These are phyloP conservation scores for Barbarea vulgaris DNA, from an alignment of 345 rosid genomes.

Conservation along the genomic window DNA sequence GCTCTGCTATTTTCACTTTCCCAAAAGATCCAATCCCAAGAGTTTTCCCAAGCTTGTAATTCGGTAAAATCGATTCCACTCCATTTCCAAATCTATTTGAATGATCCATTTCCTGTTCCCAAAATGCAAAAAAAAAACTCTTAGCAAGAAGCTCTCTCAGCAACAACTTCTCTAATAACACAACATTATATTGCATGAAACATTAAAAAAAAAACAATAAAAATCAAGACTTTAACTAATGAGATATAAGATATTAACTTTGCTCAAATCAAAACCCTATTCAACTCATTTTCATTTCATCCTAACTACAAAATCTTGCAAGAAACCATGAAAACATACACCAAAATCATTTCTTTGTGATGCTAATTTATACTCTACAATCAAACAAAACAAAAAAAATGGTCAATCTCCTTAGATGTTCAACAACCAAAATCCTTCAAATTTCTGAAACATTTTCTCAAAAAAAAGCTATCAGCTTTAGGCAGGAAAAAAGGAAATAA, in stretches of 20 bases:
- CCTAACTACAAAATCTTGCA: neutral
- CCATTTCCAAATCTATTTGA: conserved; percentile 54
- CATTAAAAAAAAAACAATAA: neutral
- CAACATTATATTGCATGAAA: neutral
- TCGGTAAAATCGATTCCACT: conserved; percentile 54
- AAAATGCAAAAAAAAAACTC: neutral
- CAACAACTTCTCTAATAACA: conserved; percentile 1
- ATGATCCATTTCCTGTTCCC: conserved; percentile 56
- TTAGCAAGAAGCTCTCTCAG: neutral
- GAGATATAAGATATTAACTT: neutral
- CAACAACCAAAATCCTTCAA: neutral
- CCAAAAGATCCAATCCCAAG: conserved; percentile 96
- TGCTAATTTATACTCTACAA: neutral
- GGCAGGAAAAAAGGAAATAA: neutral
- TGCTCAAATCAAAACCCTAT: neutral
- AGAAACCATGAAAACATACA: neutral
- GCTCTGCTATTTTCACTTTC: conserved; percentile 92
- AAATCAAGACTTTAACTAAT: neutral
- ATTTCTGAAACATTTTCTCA: neutral
- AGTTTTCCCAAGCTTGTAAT: conserved; percentile 82
- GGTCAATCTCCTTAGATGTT: neutral
- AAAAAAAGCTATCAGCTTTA: neutral
- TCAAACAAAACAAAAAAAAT: conserved; percentile 5
- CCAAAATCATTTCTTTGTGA: conserved; percentile 4
- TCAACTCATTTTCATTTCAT: neutral